Conservation (phyloP, 225 moss, liverwort and hornwort species). For the Lunularia cruciata region DNA sequence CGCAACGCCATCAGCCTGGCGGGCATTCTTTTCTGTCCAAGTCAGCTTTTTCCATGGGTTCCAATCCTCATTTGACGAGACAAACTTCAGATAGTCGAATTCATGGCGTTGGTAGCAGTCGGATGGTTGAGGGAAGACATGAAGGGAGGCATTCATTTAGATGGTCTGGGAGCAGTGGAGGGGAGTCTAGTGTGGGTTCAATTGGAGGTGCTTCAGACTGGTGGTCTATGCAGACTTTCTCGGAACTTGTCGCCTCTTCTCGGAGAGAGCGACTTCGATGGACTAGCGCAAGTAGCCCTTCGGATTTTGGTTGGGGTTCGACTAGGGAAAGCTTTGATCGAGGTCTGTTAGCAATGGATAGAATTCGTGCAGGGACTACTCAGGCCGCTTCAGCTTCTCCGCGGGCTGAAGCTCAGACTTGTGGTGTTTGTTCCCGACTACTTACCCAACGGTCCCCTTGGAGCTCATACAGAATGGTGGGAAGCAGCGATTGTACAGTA, state of each 20-base stretch:
- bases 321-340: conserved; percentile 52
- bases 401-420: conserved; percentile 61
- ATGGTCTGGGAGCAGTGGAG: conserved; percentile 66
- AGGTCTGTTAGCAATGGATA: conserved; percentile 59
- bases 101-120: conserved; percentile 51
- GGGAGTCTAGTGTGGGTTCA: conserved; percentile 56
- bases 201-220: conserved; percentile 58
- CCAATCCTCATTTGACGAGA: conserved; percentile 44
- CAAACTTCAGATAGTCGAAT: conserved; percentile 66
- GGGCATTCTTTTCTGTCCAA: conserved; percentile 51
- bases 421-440: conserved; percentile 64
- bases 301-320: conserved; percentile 66
- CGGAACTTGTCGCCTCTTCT: conserved; percentile 61
- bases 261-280: conserved; percentile 62
- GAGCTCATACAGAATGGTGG: conserved; percentile 64
- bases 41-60: conserved; percentile 52
- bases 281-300: conserved; percentile 59
- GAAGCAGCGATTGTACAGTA: conserved; percentile 69
- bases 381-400: conserved; percentile 48
- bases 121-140: conserved; percentile 39
- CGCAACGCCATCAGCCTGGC: conserved; percentile 33
- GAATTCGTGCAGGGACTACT: conserved; percentile 55
- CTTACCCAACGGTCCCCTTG: conserved; percentile 66
- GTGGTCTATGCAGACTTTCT: conserved; percentile 71
- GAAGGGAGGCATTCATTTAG: conserved; percentile 68